Percentiles rank a stretch among this genome's conserved stretches.
These are phyloP conservation scores for Didymella keratinophila DNA, from an alignment of 2,329 filamentous ascomycete genomes.

Conservation along the genomic window DNA sequence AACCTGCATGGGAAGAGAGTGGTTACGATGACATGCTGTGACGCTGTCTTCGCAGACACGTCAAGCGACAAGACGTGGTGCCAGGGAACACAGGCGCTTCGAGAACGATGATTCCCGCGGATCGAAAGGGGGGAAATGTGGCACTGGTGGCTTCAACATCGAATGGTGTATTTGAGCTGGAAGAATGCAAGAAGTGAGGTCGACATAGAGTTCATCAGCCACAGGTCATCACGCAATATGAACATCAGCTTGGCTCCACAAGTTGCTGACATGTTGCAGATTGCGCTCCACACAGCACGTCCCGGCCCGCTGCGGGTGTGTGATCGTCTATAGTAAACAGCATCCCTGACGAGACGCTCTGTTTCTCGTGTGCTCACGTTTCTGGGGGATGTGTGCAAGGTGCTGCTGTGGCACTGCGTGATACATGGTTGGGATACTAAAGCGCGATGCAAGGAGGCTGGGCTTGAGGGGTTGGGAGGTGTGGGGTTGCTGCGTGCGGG, in stretches of 20 bases:
- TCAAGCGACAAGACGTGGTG: slow-evolving; percentile 10
- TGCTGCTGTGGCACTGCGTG: slow-evolving; percentile 1
- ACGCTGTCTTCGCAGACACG: slow-evolving; percentile 7
- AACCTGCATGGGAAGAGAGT: background rate
- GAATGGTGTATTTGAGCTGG: background rate
- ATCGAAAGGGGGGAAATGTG: background rate
- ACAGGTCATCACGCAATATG: slow-evolving; percentile 16
- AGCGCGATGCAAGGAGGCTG: slow-evolving; percentile 10
- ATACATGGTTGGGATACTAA: background rate
- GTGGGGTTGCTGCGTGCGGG: background rate
- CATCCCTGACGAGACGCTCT: background rate
- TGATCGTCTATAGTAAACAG: slow-evolving; percentile 6
- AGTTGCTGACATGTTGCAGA: slow-evolving; percentile 15
- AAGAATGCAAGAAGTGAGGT: slow-evolving; percentile 12
- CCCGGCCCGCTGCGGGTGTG: slow-evolving; percentile 17
- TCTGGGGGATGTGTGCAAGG: slow-evolving; percentile 2
- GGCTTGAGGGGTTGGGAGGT: background rate
- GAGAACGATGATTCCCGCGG: background rate
- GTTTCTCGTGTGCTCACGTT: background rate
- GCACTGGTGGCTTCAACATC: background rate
- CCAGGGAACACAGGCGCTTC: slow-evolving; percentile 18
- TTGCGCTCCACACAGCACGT: slow-evolving; percentile 8
- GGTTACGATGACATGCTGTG: slow-evolving; percentile 1
- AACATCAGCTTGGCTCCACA: slow-evolving; percentile 19
- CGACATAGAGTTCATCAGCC: slow-evolving; percentile 20